Evolutionary conservation across 352 stramenopile genomes (phyloP), one percentile per base, ranked within the genome.

Genomic region (Thalassiosira mediterranea): DNA sequence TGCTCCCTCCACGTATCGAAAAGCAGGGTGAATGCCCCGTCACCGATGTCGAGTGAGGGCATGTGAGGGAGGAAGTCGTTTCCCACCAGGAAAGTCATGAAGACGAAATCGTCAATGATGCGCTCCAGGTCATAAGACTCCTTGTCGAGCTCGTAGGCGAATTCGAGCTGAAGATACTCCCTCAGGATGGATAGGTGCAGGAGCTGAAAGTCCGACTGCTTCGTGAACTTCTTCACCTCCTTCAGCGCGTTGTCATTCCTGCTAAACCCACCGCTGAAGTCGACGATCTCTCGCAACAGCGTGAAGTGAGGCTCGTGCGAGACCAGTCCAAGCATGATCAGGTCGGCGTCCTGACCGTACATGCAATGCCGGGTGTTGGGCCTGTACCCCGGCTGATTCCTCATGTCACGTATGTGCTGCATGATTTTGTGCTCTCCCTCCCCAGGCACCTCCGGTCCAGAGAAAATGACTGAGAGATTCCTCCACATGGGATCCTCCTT

Each of bases 31-130:
- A 99, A 98, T 0, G 96, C 97, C 23, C 98, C 95, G 83, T 99
- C 97, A 32, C 93, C 95, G 83, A 99, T 99, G 87, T 99, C 96
- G 5, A 99, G 86, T 44, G 96, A 97, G 44, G 97, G 97, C 69
- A 98, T 95, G 77, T 99, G 97, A 13, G 97, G 97, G 60, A 99
- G 95, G 64, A 99, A 99, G 76, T 99, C 97, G 65, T 89, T 87
- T 37, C 97, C 97, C 1, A 99, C 93, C 40, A 99, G 88, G 81
- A 99, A 99, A n/a, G 96, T 99, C 57, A 99, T 91, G 72, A 99
- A 94, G 5, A 99, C 97, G 81, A 99, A 99, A 80, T 99, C 97
- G 85, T 99, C 97, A 67, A 99, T 95, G 62, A 98, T 95, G 15
- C 96, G 90, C 81, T 99, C 97, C 19, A 95, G 69, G 80, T 96